phyloP scores from a whole-genome alignment of 129 eudicot species.

The Flaveria bidentis region DNA sequence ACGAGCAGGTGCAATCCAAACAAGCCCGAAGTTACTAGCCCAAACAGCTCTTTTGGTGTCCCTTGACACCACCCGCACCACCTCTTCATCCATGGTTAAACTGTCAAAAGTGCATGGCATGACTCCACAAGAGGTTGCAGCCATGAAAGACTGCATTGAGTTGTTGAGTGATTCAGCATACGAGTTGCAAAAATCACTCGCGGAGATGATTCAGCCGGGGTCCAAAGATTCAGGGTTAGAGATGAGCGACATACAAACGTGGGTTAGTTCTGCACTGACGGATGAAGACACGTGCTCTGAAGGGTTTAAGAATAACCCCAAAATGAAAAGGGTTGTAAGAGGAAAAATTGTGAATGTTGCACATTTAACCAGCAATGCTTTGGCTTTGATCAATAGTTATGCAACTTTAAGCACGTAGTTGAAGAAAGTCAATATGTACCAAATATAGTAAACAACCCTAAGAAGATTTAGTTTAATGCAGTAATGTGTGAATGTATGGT shows the following conservation, averaged over 20 bases:
- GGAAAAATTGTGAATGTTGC: constrained; percentile 47
- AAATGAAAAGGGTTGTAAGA: constrained; percentile 45
- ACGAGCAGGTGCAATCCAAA: constrained; percentile 37
- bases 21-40: constrained; percentile 42
- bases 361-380: constrained; percentile 60
- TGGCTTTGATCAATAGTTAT: constrained; percentile 53
- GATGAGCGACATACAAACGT: constrained; percentile 51
- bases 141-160: constrained; percentile 53
- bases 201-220: constrained; percentile 41
- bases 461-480: neutral
- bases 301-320: constrained; percentile 45
- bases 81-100: constrained; percentile 39
- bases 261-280: constrained; percentile 67
- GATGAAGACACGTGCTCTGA: constrained; percentile 60
- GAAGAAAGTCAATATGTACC: neutral
- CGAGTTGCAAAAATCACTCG: constrained; percentile 35
- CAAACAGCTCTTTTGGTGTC: constrained; percentile 43
- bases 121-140: constrained; percentile 34
- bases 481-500: neutral
- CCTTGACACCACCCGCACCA: constrained; percentile 36
- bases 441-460: neutral
- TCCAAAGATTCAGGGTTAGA: constrained; percentile 18
- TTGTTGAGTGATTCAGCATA: constrained; percentile 42
- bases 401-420: constrained; percentile 32
- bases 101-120: constrained; percentile 40